Evolutionary conservation across 257 asterid species (phyloP), one percentile per base, ranked within the genome.

Genomic region (Nicotiana noctiflora): DNA sequence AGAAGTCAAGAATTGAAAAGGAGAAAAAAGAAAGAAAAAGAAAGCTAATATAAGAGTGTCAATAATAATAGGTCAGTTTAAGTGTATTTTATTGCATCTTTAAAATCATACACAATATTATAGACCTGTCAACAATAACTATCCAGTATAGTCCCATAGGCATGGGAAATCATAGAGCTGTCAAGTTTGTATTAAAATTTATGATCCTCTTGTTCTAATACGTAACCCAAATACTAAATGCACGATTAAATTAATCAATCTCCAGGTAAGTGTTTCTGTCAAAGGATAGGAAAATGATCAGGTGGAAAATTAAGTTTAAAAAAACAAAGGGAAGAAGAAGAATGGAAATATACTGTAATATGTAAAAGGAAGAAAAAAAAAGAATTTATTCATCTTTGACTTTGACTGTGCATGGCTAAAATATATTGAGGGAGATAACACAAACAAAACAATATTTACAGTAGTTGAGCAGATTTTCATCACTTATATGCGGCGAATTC

Each of bases 381-480:
- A 10, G 32, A 40, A 40, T 46, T 21, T 29, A 65, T 77, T 82
- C 62, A 17, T 76, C 52, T 82, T 82, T 64, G 81, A 63, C 82
- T 79, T 77, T 66, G 79, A 82, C 78, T 72, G 61, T 49, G 34
- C 78, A 72, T 72, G 78, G 40, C 61, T 49, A 49, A 72, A 72
- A 46, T 23, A 49, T 46, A 49, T 23, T 79, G 56, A 75, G 25
- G 46, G 9, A 66, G 49, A 21, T 13, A 52, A 15, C 34, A 46
- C 82, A 81, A 84, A 81, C 53, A 80, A 80, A 62, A 61, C 70
- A 57, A 34, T 34, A 83, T 31, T 60, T 40, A 56, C 70, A 90
- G 85, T 87, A 90, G 89, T 83, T 66, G 53, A 67, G 87, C 91
- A 82, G 85, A 88, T 87, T 81, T 84, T 85, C 84, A 82, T 89